Base-by-base conservation (phyloP, 2,329 filamentous ascomycete genomes). In the Hymenoscyphus scutula region DNA sequence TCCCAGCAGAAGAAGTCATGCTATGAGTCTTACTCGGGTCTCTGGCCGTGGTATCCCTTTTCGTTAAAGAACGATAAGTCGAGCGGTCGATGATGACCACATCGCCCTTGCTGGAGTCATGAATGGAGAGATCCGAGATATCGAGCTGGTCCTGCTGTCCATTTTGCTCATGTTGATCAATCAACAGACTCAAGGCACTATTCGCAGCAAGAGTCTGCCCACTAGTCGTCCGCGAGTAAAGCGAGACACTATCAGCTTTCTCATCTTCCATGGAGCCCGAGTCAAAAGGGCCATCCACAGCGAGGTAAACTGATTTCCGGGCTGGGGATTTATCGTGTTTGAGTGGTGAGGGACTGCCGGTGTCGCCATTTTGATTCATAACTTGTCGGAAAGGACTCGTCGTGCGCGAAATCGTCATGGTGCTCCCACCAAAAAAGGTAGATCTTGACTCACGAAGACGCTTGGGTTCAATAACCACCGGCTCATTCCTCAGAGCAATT, bases 381-480 rank as follows among this genome's bases (percentile, higher is more conserved):
- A 80, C 81, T 29, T 80, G 80, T 2, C 84, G 80, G 66, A 82
- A 88, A 0, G 84, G 83, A 60, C 83, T 87, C 29, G 78, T 75
- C 0, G 82, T 81, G 30, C 82, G 78, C 64, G 85, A 84, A 0
- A 84, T 73, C 63, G 83, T 80, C 17, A 77, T 78, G 1, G 77
- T 74, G 1, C 81, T 80, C 53, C 82, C 85, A 1, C 78, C 81
- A 66, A 83, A 83, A 66, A 84, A 82, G 0, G 77, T 79, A 1
- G 81, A 82, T 62, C 76, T 79, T 25, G 78, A 75, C 57, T 80
- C 75, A 0, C 77, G 77, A 5, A 80, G 63, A 0, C 74, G n/a
- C 13, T 53, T 67, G 8, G 41, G 41, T 1, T 67, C 64, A 25
- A 67, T 59, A 27, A 71, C 65, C 32, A 65, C 32, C n/a, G 70